Base-by-base conservation (phyloP, 371 early-diverging fungal species). In the Cokeromyces recurvatus region DNA sequence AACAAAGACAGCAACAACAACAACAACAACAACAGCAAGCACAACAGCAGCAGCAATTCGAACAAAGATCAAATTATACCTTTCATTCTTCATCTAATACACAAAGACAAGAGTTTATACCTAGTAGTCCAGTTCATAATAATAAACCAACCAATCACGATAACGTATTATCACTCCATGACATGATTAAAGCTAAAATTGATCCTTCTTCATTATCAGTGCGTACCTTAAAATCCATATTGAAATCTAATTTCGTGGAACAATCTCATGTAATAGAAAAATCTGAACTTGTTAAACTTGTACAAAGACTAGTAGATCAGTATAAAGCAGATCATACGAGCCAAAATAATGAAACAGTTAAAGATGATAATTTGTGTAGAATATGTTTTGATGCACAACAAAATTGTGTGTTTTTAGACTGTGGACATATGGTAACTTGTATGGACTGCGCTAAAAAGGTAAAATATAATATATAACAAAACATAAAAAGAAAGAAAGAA, bases 341-440 rank as follows among this genome's bases (percentile, higher is more conserved):
- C n/a, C 10, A n/a, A 14, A n/a, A 38, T 17, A 39, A 21, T n/a
- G 16, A 15, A 12, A 16, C 25, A 17, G 34, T 27, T 11, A 41
- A 49, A 6, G 78, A 82, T 14, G 77, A 78, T 29, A 43, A 48
- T 1, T 38, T 77, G 17, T 83, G 83, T 49, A 59, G 73, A 29
- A 74, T 84, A 15, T 84, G 84, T 53, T 77, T 66, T 50, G 80
- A 79, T 53, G 69, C 70, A n/a, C 65, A 67, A 22, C 73, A 78
- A 37, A 81, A 84, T 38, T 80, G 81, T 55, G 81, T 84, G 9
- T 70, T 80, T 53, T 51, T 84, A 25, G 60, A 71, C 21, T 68
- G 71, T 55, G 81, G 83, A 16, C 84, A 84, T 65, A 72, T 81
- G 71, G 75, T 68, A 6, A 64, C 79, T 20, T 79, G 84, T 51